Evolutionary conservation across 371 early-diverging fungal species (phyloP).

Genomic region (Parasitella parasitica): DNA sequence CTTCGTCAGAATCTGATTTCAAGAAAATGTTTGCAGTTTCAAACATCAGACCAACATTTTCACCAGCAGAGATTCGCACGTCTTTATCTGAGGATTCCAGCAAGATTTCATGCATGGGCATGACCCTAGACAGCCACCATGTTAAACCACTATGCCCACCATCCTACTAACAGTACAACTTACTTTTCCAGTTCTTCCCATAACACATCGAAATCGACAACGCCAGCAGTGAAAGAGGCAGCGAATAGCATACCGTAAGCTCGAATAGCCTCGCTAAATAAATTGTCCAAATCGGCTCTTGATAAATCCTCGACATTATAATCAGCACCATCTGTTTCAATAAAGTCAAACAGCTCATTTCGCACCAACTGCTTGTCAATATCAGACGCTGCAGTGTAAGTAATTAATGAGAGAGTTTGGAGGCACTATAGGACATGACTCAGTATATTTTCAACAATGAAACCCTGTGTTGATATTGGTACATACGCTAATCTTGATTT

Average conservation of each 20-base stretch:
- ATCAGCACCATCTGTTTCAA: constrained; percentile 45
- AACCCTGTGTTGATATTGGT: not conserved
- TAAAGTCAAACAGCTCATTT: constrained; percentile 39
- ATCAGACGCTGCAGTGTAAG: constrained; percentile 64
- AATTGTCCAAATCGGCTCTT: constrained; percentile 24
- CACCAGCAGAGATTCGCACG: constrained; percentile 73
- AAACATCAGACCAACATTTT: constrained; percentile 76
- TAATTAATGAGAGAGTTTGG: constrained; percentile 57
- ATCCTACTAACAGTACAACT: not conserved
- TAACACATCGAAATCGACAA: constrained; percentile 36
- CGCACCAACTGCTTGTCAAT: constrained; percentile 48
- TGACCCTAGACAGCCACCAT: constrained; percentile 25
- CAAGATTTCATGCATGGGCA: constrained; percentile 48
- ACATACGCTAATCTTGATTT: constrained; percentile 49
- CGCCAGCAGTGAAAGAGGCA: constrained; percentile 44
- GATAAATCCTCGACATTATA: constrained; percentile 33
- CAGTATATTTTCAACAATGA: not conserved
- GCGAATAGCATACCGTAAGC: constrained; percentile 56
- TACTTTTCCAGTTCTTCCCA: constrained; percentile 56
- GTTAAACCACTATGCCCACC: not conserved
- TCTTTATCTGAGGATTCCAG: constrained; percentile 66
- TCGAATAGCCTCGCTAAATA: constrained; percentile 45
- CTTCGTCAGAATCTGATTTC: constrained; percentile 22
- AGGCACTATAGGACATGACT: constrained; percentile 26
- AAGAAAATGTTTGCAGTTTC: constrained; percentile 39